Conservation (phyloP, 2,329 filamentous ascomycete species). For the Fusarium buharicum region DNA sequence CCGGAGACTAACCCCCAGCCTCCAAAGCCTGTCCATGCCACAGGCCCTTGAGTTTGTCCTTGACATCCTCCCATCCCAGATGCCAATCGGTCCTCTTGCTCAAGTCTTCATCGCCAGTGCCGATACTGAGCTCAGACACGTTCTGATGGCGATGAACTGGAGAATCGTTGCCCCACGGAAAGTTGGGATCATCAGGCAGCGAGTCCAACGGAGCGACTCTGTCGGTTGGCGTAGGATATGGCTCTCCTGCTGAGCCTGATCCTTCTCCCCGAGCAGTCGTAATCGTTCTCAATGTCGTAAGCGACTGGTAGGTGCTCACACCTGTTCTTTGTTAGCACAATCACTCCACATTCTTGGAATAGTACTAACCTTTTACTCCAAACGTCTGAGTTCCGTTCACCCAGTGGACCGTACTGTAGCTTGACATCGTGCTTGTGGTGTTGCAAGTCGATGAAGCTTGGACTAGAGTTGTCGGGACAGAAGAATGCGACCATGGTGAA, state of each 20-base stretch:
- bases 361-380: slow-evolving; percentile 28
- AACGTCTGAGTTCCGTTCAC: slow-evolving; percentile 26
- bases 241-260: slow-evolving; percentile 11
- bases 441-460: slow-evolving; percentile 38
- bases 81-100: slow-evolving; percentile 16
- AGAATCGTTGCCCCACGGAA: slow-evolving; percentile 52
- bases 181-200: slow-evolving; percentile 48
- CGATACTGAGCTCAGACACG: slow-evolving; percentile 42
- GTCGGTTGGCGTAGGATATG: slow-evolving; percentile 37
- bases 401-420: slow-evolving; percentile 32
- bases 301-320: slow-evolving; percentile 10
- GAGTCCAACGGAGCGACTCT: slow-evolving; percentile 22
- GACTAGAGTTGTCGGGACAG: slow-evolving; percentile 11
- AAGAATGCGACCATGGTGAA: slow-evolving; percentile 22
- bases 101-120: slow-evolving; percentile 25
- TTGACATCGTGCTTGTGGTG: slow-evolving; percentile 32
- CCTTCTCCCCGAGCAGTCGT: slow-evolving; percentile 15
- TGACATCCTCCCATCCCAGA: slow-evolving; percentile 29
- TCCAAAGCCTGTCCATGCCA: slow-evolving; percentile 21
- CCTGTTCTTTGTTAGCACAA: slow-evolving; percentile 17
- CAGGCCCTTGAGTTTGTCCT: slow-evolving; percentile 26
- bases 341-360: not conserved
- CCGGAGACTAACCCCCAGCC: slow-evolving; percentile 8
- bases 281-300: slow-evolving; percentile 41
- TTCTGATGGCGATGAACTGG: slow-evolving; percentile 51